Conservation (phyloP, 2,329 filamentous ascomycete genomes). For the Laburnicola sp. region DNA sequence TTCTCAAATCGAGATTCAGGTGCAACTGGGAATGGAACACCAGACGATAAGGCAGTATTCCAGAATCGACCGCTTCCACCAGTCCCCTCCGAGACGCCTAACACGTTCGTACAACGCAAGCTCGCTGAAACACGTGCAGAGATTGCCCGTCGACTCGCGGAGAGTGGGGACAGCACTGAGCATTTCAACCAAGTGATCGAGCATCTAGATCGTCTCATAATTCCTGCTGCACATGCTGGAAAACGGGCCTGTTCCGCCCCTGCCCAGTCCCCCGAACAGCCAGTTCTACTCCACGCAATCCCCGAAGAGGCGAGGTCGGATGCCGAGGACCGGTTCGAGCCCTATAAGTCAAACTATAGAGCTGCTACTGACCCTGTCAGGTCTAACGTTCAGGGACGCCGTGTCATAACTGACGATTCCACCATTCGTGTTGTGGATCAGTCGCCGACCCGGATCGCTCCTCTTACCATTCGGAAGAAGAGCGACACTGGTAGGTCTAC, state of each 20-base stretch:
- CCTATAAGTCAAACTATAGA: slow-evolving; percentile 39
- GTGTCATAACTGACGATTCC: slow-evolving; percentile 35
- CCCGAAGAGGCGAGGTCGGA: slow-evolving; percentile 54
- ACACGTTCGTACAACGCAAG: slow-evolving; percentile 58
- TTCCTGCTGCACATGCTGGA: slow-evolving; percentile 42
- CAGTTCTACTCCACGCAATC: slow-evolving; percentile 53
- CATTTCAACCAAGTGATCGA: slow-evolving; percentile 64
- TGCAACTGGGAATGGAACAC: slow-evolving; percentile 33
- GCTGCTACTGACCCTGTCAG: slow-evolving; percentile 50
- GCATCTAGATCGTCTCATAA: slow-evolving; percentile 61
- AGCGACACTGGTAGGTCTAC: slow-evolving; percentile 39
- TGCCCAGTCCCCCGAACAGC: slow-evolving; percentile 34
- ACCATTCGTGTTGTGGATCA: slow-evolving; percentile 63
- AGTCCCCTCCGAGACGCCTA: slow-evolving; percentile 53
- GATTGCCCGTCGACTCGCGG: slow-evolving; percentile 56
- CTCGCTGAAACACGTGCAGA: slow-evolving; percentile 62
- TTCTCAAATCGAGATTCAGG: slow-evolving; percentile 48
- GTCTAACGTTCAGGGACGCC: slow-evolving; percentile 25
- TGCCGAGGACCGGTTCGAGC: slow-evolving; percentile 35
- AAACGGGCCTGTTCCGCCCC: slow-evolving; percentile 54
- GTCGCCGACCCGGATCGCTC: slow-evolving; percentile 55
- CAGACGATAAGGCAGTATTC: slow-evolving; percentile 35
- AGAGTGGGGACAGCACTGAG: slow-evolving; percentile 50
- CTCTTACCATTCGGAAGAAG: slow-evolving; percentile 60
- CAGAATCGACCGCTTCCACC: slow-evolving; percentile 50